These are phyloP conservation scores for Pleurotus citrinopileatus DNA, from an alignment of 768 basidiomycete species.

Conservation along the genomic window DNA sequence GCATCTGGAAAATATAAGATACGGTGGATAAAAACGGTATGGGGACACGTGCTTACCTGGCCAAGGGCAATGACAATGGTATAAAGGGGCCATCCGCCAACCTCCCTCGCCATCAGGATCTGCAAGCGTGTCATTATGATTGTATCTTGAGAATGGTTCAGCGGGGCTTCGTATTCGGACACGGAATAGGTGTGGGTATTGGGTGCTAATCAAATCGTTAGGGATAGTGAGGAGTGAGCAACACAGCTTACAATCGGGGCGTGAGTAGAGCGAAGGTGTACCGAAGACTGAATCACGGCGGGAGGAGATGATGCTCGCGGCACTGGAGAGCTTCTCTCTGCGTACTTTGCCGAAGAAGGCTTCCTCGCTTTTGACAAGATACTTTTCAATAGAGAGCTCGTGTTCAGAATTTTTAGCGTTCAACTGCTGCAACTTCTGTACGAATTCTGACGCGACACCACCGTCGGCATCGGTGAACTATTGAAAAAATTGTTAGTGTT, in stretches of 20 bases:
- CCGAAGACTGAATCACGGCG: constrained; percentile 83
- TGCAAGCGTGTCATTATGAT: constrained; percentile 83
- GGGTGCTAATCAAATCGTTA: constrained; percentile 33
- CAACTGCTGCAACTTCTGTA: constrained; percentile 75
- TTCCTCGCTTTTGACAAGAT: constrained; percentile 87
- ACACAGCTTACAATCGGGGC: constrained; percentile 65
- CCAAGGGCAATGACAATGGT: constrained; percentile 85
- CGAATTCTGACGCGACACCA: constrained; percentile 86
- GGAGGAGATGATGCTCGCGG: constrained; percentile 75
- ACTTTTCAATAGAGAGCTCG: constrained; percentile 91
- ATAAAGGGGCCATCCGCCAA: constrained; percentile 89
- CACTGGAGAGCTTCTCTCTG: constrained; percentile 83
- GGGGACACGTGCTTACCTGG: constrained; percentile 44
- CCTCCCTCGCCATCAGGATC: constrained; percentile 75
- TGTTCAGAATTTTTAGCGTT: constrained; percentile 86
- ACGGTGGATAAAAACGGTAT: constrained; percentile 2
- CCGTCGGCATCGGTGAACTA: constrained; percentile 95
- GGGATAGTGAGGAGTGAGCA: constrained; percentile 5
- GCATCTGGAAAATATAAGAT: constrained; percentile 47
- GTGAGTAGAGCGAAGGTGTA: constrained; percentile 63
- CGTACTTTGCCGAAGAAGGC: constrained; percentile 89
- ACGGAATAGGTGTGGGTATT: constrained; percentile 46
- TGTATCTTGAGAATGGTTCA: constrained; percentile 51
- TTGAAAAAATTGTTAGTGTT: constrained; percentile 7
- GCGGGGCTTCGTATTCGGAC: constrained; percentile 39